Conservation (phyloP, 1,284 basidiomycete species). For the Ustilago tritici region DNA sequence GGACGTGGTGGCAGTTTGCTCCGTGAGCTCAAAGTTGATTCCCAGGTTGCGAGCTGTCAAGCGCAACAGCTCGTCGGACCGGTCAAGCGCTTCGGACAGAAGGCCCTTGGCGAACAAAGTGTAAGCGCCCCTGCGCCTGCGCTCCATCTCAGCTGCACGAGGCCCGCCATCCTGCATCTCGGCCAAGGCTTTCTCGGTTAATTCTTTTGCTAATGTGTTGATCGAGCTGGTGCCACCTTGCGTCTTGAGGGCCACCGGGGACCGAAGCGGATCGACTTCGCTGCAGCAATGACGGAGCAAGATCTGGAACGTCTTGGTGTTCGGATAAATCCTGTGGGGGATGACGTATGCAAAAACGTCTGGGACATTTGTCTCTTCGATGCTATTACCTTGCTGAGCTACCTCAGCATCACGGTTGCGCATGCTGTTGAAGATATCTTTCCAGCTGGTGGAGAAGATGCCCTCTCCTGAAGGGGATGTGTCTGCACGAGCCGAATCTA, state of each 20-base stretch:
- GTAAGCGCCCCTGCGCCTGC: slow-evolving; percentile 32
- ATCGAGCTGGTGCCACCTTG: slow-evolving; percentile 30
- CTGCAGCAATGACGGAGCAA: slow-evolving; percentile 56
- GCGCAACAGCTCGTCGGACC: slow-evolving; percentile 27
- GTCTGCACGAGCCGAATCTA: slow-evolving; percentile 3
- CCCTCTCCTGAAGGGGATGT: slow-evolving; percentile 18
- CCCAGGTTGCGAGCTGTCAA: slow-evolving; percentile 37
- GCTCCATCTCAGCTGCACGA: slow-evolving; percentile 45
- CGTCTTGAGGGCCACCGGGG: slow-evolving; percentile 50
- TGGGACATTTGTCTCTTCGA: slow-evolving; percentile 15
- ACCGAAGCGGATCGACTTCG: slow-evolving; percentile 54
- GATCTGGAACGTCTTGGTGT: slow-evolving; percentile 59
- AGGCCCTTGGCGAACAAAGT: slow-evolving; percentile 43
- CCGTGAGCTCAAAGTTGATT: slow-evolving; percentile 11
- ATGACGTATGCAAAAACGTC: slow-evolving; percentile 31
- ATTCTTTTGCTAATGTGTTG: slow-evolving; percentile 32
- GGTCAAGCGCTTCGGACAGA: slow-evolving; percentile 40
- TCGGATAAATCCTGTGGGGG: slow-evolving; percentile 48
- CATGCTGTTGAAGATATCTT: slow-evolving; percentile 45
- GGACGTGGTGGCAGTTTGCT: not conserved
- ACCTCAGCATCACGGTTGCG: slow-evolving; percentile 23
- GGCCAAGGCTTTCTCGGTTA: slow-evolving; percentile 33
- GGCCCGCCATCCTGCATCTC: slow-evolving; percentile 47
- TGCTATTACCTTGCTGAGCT: slow-evolving; percentile 9
- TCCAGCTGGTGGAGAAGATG: slow-evolving; percentile 47